A percentile compares a stretch with the other conserved stretches of the same genome.
Evolutionary conservation across 306 rosid genomes (phyloP).

Genomic region (Corylus heterophylla): DNA sequence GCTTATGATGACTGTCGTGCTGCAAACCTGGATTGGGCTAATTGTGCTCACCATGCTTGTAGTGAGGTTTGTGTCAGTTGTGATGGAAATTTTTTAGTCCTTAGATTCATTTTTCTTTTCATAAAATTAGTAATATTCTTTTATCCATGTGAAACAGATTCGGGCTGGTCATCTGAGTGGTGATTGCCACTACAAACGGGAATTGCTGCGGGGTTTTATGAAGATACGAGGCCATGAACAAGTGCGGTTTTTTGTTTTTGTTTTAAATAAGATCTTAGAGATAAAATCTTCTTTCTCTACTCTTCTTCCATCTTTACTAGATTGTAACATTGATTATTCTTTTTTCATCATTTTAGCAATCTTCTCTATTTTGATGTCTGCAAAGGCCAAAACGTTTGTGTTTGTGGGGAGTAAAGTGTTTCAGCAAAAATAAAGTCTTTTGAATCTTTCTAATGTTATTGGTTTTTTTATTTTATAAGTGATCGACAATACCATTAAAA

Average conservation of each 20-base stretch:
- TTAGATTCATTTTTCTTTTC: background rate
- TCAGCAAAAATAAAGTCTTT: background rate
- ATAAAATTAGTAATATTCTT: background rate
- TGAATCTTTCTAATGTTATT: background rate
- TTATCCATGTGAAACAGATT: conserved; percentile 53
- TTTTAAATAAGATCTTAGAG: background rate
- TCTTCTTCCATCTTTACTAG: background rate
- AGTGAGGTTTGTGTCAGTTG: conserved; percentile 59
- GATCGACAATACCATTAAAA: too few species aligned
- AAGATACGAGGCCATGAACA: conserved; percentile 80
- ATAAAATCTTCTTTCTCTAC: background rate
- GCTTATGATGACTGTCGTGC: conserved; percentile 86
- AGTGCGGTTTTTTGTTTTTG: conserved; percentile 41
- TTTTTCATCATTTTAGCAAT: background rate
- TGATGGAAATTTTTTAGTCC: conserved; percentile 6
- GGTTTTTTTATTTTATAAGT: too few species aligned
- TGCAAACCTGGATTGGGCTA: conserved; percentile 72
- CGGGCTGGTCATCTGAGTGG: conserved; percentile 93
- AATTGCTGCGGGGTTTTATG: conserved; percentile 60
- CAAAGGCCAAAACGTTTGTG: background rate
- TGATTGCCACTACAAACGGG: conserved; percentile 90
- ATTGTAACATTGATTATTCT: background rate
- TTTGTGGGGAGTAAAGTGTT: background rate
- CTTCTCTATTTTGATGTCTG: background rate
- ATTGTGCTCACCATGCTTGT: conserved; percentile 96